A percentile compares a stretch with the other conserved stretches of the same genome.
Conservation (phyloP, 2,329 filamentous ascomycete genomes). For the Chrysoporthe deuterocubensis region DNA sequence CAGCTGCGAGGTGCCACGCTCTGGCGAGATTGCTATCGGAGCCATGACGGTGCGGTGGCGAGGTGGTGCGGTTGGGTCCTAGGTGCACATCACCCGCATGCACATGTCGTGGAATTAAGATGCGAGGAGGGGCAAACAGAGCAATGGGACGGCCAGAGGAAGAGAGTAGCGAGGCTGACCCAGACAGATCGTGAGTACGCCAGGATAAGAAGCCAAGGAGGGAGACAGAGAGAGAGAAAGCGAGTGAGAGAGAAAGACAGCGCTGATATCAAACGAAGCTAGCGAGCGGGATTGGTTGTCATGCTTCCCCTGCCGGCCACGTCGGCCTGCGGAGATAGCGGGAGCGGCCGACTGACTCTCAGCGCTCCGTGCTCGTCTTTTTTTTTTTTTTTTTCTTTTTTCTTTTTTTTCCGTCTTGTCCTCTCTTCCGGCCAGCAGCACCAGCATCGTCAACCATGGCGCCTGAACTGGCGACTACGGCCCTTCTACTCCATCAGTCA, state of each 20-base stretch:
- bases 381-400: not conserved
- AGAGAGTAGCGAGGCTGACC: not conserved
- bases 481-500: no score
- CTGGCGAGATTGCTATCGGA: conserved; percentile 58
- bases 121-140: conserved; percentile 1
- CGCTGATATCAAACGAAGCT: conserved; percentile 27
- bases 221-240: not conserved
- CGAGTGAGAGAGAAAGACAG: conserved; percentile 2
- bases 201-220: no score
- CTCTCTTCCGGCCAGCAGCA: no score
- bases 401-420: no score
- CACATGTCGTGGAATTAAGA: conserved; percentile 8
- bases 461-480: no score
- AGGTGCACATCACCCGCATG: conserved; percentile 9
- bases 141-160: not conserved
- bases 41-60: conserved; percentile 50
- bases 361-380: not conserved
- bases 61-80: not conserved
- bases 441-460: no score
- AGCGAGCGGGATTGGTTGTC: conserved; percentile 26
- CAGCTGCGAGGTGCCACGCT: conserved; percentile 42
- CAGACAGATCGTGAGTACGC: not conserved
- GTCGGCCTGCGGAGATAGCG: conserved; percentile 12
- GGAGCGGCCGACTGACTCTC: conserved; percentile 4
- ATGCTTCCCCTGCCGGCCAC: conserved; percentile 8